These are phyloP conservation scores for Cercospora canescens DNA, from an alignment of 2,329 filamentous ascomycete species.

Conservation along the genomic window DNA sequence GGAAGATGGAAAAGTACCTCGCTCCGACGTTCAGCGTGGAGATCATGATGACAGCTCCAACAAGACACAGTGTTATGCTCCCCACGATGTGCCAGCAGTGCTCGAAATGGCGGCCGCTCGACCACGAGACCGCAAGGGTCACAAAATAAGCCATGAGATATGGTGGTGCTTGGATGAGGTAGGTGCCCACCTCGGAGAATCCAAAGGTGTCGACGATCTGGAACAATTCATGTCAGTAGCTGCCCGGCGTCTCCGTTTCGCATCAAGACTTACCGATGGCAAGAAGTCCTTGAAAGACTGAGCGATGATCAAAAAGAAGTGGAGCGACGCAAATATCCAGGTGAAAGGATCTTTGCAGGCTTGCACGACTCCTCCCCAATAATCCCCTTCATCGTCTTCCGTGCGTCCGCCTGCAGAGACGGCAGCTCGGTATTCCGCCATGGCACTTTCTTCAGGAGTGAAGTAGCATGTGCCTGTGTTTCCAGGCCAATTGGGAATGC, in stretches of 20 bases:
- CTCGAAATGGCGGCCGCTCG: constrained; percentile 7
- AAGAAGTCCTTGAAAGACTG: constrained; percentile 23
- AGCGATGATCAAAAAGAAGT: constrained; percentile 36
- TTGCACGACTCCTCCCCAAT: constrained; percentile 17
- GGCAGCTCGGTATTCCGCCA: constrained; percentile 11
- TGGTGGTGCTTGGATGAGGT: constrained; percentile 11
- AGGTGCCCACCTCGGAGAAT: constrained; percentile 9
- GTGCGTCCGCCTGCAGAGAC: constrained; percentile 50
- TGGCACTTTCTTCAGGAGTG: constrained; percentile 10
- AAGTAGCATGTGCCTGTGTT: constrained; percentile 7
- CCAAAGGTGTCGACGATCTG: constrained; percentile 12
- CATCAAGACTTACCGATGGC: constrained; percentile 4
- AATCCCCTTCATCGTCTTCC: constrained; percentile 41
- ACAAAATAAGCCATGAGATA: constrained; percentile 10
- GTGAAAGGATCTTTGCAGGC: constrained; percentile 20
- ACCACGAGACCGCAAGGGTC: constrained; percentile 2
- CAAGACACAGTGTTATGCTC: constrained; percentile 5
- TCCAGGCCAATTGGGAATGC: constrained; percentile 7
- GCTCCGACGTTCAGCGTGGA: constrained; percentile 13
- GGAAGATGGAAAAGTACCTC: constrained; percentile 11
- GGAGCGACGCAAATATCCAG: constrained; percentile 39
- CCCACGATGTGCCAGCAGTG: constrained; percentile 11
- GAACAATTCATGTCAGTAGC: not conserved
- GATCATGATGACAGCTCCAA: constrained; percentile 12
- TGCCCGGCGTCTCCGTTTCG: not conserved